These are phyloP conservation scores for Gomphus bonarii DNA, from an alignment of 1,284 basidiomycete genomes.

Conservation along the genomic window DNA sequence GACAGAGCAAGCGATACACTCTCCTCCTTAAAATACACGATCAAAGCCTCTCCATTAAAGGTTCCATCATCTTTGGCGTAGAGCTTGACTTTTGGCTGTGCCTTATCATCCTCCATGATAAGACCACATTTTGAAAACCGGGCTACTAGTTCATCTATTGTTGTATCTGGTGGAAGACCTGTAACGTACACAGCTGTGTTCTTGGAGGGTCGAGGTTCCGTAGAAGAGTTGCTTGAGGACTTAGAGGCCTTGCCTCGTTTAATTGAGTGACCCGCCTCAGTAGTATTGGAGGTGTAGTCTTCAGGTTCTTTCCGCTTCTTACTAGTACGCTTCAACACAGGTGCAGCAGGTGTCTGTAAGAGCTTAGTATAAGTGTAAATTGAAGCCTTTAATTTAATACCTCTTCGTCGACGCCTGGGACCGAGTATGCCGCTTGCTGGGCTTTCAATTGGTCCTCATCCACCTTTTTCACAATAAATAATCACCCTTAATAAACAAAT, in stretches of 20 bases:
- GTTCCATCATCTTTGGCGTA: slow-evolving; percentile 84
- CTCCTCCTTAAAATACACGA: slow-evolving; percentile 97
- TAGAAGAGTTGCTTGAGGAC: slow-evolving; percentile 27
- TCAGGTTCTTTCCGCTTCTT: slow-evolving; percentile 76
- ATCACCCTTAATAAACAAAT: slow-evolving; percentile 5
- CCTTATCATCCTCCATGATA: slow-evolving; percentile 84
- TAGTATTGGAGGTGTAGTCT: slow-evolving; percentile 60
- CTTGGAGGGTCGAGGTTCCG: slow-evolving; percentile 53
- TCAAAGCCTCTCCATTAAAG: slow-evolving; percentile 92
- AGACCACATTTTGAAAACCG: slow-evolving; percentile 89
- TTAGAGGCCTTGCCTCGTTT: slow-evolving; percentile 56
- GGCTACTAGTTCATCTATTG: slow-evolving; percentile 62
- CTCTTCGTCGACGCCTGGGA: slow-evolving; percentile 85
- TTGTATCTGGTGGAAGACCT: slow-evolving; percentile 72
- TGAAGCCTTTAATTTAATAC: slow-evolving; percentile 34
- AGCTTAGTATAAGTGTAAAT: neutral
- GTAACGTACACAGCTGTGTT: slow-evolving; percentile 93
- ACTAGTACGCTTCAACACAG: slow-evolving; percentile 48
- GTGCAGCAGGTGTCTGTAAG: slow-evolving; percentile 69
- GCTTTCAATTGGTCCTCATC: slow-evolving; percentile 75
- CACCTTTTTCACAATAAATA: slow-evolving; percentile 30
- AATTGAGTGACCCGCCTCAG: slow-evolving; percentile 39
- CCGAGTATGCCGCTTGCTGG: slow-evolving; percentile 88
- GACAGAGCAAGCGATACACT: slow-evolving; percentile 81
- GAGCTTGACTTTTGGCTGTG: slow-evolving; percentile 85